Conservation (phyloP, 83 land plant genomes). For the Picea abies region DNA sequence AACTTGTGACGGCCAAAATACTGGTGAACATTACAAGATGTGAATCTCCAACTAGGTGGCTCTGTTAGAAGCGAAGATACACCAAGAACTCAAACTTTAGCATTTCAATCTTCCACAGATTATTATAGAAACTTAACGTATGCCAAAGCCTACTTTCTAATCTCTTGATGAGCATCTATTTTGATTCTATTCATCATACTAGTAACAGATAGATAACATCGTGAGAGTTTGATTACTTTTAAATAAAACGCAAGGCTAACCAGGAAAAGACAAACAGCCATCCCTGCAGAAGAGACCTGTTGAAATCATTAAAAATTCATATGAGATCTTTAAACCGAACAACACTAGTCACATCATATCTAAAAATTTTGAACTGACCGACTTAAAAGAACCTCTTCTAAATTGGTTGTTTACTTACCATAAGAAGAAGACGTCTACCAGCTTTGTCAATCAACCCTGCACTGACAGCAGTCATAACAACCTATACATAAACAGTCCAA, state of each 20-base stretch:
- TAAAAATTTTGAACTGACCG: neutral
- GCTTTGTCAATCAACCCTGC: constrained; percentile 87
- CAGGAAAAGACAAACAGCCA: constrained; percentile 75
- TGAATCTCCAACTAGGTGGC: neutral
- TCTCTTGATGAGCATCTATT: neutral
- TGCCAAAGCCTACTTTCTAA: neutral
- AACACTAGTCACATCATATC: neutral
- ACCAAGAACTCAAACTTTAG: no score
- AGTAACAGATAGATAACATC: neutral
- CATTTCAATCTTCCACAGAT: no score
- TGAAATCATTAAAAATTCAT: neutral
- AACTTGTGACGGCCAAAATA: constrained; percentile 18
- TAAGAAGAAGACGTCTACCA: constrained; percentile 87
- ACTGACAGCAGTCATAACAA: constrained; percentile 78
- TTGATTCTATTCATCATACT: neutral
- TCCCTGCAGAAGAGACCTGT: constrained; percentile 84
- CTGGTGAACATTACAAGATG: constrained; percentile 19
- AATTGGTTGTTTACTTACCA: constrained; percentile 40
- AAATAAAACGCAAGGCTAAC: constrained; percentile 78
- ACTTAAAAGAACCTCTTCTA: neutral
- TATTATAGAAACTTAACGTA: neutral
- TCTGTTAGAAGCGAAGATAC: no score
- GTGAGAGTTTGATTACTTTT: constrained; percentile 40
- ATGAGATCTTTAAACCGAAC: neutral
- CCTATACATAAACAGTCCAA: constrained; percentile 37